Evolutionary conservation across 805 yeast species (phyloP).

Genomic region (Wickerhamomyces bisporus): DNA sequence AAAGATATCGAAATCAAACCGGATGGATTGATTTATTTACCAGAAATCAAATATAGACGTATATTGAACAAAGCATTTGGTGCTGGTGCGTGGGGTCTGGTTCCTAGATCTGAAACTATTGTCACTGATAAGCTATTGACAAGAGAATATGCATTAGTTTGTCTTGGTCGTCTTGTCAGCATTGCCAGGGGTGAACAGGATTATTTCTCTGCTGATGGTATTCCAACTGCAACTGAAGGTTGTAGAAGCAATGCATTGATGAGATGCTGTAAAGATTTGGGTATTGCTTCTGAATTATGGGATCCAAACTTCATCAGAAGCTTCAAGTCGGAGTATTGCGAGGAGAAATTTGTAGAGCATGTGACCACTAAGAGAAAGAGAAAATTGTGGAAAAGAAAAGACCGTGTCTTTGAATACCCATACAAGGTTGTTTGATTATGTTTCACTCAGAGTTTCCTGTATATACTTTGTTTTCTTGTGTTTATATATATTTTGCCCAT

Average conservation of each 20-base stretch:
- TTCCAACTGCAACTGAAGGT: slow-evolving; percentile 96
- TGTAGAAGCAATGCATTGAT: slow-evolving; percentile 94
- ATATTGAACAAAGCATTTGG: slow-evolving; percentile 89
- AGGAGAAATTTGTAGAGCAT: slow-evolving; percentile 82
- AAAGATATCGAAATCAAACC: slow-evolving; percentile 91
- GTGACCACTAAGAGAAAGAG: slow-evolving; percentile 76
- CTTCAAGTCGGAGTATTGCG: slow-evolving; percentile 64
- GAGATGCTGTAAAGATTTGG: slow-evolving; percentile 97
- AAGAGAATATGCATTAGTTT: slow-evolving; percentile 83
- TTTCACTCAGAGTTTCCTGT: not conserved
- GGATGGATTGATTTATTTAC: slow-evolving; percentile 86
- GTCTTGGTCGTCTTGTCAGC: slow-evolving; percentile 83
- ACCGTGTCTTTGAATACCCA: slow-evolving; percentile 80
- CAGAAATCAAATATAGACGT: slow-evolving; percentile 93
- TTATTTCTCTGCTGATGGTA: slow-evolving; percentile 77
- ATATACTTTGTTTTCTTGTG: not conserved
- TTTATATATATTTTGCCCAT: not conserved
- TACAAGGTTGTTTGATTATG: slow-evolving; percentile 39
- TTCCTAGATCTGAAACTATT: slow-evolving; percentile 82
- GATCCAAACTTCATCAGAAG: slow-evolving; percentile 83
- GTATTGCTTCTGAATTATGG: slow-evolving; percentile 96
- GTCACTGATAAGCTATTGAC: slow-evolving; percentile 73
- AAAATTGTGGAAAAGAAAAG: slow-evolving; percentile 90
- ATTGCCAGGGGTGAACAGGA: slow-evolving; percentile 96
- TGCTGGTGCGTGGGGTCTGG: slow-evolving; percentile 98